phyloP scores from a whole-genome alignment of 1,139 yeast species.

The Yamadazyma atmosphaerica region DNA sequence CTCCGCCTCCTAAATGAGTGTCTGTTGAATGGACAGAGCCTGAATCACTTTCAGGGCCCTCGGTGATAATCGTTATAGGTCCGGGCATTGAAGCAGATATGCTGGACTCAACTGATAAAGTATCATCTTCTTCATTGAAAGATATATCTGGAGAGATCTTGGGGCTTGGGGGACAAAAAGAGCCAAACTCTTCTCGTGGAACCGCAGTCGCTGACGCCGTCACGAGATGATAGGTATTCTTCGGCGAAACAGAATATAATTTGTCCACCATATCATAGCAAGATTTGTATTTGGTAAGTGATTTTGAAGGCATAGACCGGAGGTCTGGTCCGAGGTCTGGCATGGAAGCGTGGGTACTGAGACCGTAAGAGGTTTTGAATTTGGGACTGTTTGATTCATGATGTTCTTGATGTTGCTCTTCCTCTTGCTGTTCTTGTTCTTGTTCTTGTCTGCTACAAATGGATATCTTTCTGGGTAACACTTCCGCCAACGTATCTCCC shows the following conservation, averaged over 20 bases:
- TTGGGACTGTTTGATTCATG: conserved; percentile 2
- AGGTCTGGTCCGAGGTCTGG: conserved; percentile 5
- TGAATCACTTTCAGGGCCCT: not conserved
- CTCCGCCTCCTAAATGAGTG: conserved; percentile 24
- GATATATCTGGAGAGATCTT: not conserved
- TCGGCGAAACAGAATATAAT: conserved; percentile 43
- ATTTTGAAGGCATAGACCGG: conserved; percentile 2
- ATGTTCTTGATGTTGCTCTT: too few species aligned
- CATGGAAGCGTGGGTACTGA: conserved; percentile 1
- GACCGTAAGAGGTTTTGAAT: not conserved
- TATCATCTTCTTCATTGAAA: conserved; percentile 3
- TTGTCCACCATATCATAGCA: conserved; percentile 34
- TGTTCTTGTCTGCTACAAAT: conserved; percentile 4
- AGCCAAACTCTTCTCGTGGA: conserved; percentile 12
- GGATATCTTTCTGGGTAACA: conserved; percentile 14
- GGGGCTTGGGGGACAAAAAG: not conserved
- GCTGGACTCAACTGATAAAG: not conserved
- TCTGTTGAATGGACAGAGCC: conserved; percentile 9
- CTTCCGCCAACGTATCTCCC: conserved; percentile 15
- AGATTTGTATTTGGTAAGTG: conserved; percentile 18
- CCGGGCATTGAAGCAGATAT: too few species aligned
- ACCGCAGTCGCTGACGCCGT: conserved; percentile 33
- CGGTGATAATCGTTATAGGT: too few species aligned
- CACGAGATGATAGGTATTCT: conserved; percentile 37
- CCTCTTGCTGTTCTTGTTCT: conserved; percentile 1